Conservation (phyloP, 2,329 filamentous ascomycete genomes). For the Nothophaeocryptopus gaeumannii region DNA sequence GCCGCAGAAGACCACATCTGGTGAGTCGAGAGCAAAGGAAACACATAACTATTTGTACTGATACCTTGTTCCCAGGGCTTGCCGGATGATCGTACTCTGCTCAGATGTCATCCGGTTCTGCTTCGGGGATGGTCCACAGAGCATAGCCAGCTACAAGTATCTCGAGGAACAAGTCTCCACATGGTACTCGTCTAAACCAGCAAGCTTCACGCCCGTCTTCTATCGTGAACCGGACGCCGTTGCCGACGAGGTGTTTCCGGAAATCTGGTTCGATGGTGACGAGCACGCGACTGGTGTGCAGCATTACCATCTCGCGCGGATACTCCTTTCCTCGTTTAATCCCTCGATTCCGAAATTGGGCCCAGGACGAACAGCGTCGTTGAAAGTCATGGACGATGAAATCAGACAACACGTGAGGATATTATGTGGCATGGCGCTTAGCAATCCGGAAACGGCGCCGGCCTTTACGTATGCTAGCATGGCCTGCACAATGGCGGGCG, state of each 20-base stretch:
- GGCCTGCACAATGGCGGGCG: slow-evolving; percentile 41
- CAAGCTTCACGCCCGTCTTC: slow-evolving; percentile 57
- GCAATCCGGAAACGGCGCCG: slow-evolving; percentile 56
- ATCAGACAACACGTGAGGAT: slow-evolving; percentile 50
- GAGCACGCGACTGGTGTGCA: slow-evolving; percentile 59
- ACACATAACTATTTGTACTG: slow-evolving; percentile 1
- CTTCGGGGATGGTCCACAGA: slow-evolving; percentile 46
- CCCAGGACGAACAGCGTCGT: slow-evolving; percentile 37
- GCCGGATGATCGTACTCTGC: slow-evolving; percentile 60
- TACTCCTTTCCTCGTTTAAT: slow-evolving; percentile 58
- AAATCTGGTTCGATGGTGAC: slow-evolving; percentile 58
- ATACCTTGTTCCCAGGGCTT: slow-evolving; percentile 42
- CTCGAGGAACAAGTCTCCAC: slow-evolving; percentile 47
- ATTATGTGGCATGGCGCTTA: slow-evolving; percentile 59
- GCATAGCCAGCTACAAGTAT: slow-evolving; percentile 41
- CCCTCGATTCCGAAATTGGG: slow-evolving; percentile 54
- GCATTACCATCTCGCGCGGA: slow-evolving; percentile 57
- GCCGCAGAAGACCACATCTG: slow-evolving; percentile 54
- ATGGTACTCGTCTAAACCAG: slow-evolving; percentile 50
- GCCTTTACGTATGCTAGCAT: slow-evolving; percentile 44
- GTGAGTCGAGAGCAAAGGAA: slow-evolving; percentile 3
- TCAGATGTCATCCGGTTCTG: slow-evolving; percentile 64
- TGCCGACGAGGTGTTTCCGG: slow-evolving; percentile 51
- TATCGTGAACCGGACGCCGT: slow-evolving; percentile 38
- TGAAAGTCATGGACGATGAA: slow-evolving; percentile 42